Base-by-base conservation (phyloP, 805 yeast species). In the Spathaspora passalidarum region DNA sequence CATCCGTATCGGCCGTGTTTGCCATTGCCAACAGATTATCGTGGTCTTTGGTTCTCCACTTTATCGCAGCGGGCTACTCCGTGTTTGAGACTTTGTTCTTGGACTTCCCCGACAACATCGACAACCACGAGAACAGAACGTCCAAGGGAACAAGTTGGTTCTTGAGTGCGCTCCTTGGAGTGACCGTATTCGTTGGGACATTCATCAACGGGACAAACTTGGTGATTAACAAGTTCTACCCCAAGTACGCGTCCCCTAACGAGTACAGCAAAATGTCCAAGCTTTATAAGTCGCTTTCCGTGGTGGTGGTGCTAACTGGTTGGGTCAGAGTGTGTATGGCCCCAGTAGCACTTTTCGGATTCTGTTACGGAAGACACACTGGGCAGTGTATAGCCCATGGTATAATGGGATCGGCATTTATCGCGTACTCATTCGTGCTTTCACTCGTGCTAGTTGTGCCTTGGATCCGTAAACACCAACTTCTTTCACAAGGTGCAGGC, bases 341-440 rank as follows among this genome's bases (percentile, higher is more conserved):
- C 0, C 88, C 92, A 5, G 84, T 88, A 38, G 86, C 96, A 1
- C 60, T 90, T 51, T 79, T 88, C 52, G 97, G 96, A 2, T 92
- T 90, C 64, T 92, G 98, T 66, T 82, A 88, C 55, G 86, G 78
- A 4, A 73, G 63, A 29, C 94, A 88, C 56, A 82, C 95, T 0
- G 98, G 98, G 19, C 98, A 92, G 66, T 92, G 98, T 63, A 79
- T 90, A 35, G 98, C 98, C 0, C 98, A 92, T 62, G 97, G 97
- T 4, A 88, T 92, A 49, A 92, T 92, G 98, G 98, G 98, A 0
- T 78, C 88, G 19, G 84, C 96, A 0, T 92, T 92, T 55, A 77
- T 92, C 9, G 65, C 75, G 3, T 92, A 92, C 61, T 96, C 97
- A 3, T 81, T 84, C 49, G 65, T 89, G 9, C 73, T 88, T 54